Percentiles rank a stretch among this genome's conserved stretches.
These are phyloP conservation scores for Moesziomyces parantarcticus DNA, from an alignment of 1,284 basidiomycete species.

Conservation along the genomic window DNA sequence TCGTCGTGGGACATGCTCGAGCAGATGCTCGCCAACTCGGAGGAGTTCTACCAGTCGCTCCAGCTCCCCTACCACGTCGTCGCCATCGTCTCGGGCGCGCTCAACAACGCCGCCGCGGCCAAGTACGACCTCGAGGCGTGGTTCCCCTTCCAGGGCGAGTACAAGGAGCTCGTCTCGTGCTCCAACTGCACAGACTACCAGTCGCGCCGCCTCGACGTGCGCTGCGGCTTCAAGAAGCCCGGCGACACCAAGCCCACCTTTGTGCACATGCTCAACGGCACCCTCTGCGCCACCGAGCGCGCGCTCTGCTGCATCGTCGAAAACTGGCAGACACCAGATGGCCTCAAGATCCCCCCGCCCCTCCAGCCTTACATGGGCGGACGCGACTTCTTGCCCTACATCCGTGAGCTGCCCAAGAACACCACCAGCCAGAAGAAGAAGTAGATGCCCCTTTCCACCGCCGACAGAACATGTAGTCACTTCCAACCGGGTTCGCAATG, in stretches of 20 bases:
- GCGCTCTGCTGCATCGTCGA: slow-evolving; percentile 97
- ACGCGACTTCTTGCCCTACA: slow-evolving; percentile 89
- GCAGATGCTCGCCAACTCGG: slow-evolving; percentile 86
- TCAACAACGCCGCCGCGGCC: slow-evolving; percentile 95
- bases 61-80: slow-evolving; percentile 91
- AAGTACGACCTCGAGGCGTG: slow-evolving; percentile 98
- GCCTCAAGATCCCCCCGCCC: slow-evolving; percentile 86
- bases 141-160: slow-evolving; percentile 97
- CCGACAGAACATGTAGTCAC: neutral
- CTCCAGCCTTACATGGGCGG: slow-evolving; percentile 96
- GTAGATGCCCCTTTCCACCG: slow-evolving; percentile 16
- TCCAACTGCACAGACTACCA: slow-evolving; percentile 71
- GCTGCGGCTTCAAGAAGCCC: slow-evolving; percentile 66
- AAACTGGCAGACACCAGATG: slow-evolving; percentile 97
- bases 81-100: slow-evolving; percentile 92
- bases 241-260: slow-evolving; percentile 66
- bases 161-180: slow-evolving; percentile 80
- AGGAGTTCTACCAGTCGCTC: slow-evolving; percentile 95
- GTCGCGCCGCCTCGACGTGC: slow-evolving; percentile 62
- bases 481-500: neutral
- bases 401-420: slow-evolving; percentile 82
- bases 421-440: slow-evolving; percentile 74
- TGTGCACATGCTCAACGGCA: slow-evolving; percentile 74
- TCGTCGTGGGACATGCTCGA: slow-evolving; percentile 92
- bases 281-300: slow-evolving; percentile 94